Evolutionary conservation across 75 land plant genomes (phyloP).

Genomic region (Picea glauca): DNA sequence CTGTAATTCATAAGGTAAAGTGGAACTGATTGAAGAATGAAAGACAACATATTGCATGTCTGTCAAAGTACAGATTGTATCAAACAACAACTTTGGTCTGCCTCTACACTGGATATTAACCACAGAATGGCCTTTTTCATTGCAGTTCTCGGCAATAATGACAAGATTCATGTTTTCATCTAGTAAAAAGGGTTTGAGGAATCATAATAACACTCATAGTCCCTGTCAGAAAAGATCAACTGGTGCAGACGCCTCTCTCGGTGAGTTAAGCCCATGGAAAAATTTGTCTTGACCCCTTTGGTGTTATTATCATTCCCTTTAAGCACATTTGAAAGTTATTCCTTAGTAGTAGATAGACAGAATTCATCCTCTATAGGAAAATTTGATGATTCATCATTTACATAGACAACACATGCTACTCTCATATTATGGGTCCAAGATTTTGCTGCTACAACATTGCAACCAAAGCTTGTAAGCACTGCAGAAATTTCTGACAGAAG

Average conservation of each 20-base stretch:
- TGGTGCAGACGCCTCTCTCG: constrained; percentile 92
- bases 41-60: constrained; percentile 95
- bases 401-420: background rate
- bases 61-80: constrained; percentile 84
- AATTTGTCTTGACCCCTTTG: no score
- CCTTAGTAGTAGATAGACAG: constrained; percentile 45
- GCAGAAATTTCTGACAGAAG: constrained; percentile 31
- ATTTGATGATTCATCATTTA: constrained; percentile 68
- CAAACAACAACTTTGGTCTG: constrained; percentile 88
- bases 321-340: background rate
- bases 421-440: no score
- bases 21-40: constrained; percentile 70
- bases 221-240: constrained; percentile 87
- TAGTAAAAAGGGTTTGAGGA: background rate
- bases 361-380: constrained; percentile 45
- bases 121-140: constrained; percentile 63
- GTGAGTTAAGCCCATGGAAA: background rate
- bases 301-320: no score
- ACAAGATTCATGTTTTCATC: constrained; percentile 26
- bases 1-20: constrained; percentile 66
- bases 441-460: constrained; percentile 15
- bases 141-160: constrained; percentile 55
- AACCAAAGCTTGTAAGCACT: constrained; percentile 16
- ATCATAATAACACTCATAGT: constrained; percentile 49
- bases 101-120: constrained; percentile 65